Evolutionary conservation across 352 stramenopile species (phyloP), one percentile per base, ranked within the genome.

Genomic region (Phytopythium kandeliae): DNA sequence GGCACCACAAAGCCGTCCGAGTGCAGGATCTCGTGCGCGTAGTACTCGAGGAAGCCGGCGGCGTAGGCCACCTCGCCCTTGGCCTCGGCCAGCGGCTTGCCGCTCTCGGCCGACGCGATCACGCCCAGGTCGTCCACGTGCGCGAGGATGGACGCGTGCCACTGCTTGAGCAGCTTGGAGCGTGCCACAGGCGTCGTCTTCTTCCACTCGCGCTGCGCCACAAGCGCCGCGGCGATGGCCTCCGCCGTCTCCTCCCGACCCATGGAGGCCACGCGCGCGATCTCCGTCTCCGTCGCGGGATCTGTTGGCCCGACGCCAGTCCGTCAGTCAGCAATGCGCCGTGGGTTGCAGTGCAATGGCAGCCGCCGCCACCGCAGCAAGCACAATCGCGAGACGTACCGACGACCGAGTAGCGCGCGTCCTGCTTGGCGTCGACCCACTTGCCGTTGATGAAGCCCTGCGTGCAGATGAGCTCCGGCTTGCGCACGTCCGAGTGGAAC

Each of bases 31-130:
- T 99, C 96, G 46, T 96, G 95, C 1, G 96, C 93, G 69, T 97
- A 99, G 59, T 92, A 99, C 62, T 99, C 92, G 24, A 99, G 77
- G 61, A 98, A 99, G 40, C 78, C 86, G 6, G 79, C 81, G 16
- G 85, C 96, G 62, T 99, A 99, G 5, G 71, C 70, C 16, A 99
- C 79, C 71, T 99, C 97, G 16, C 89, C 92, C 48, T 84, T 78
- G 21, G 93, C 91, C 69, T 99, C 97, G 2, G 76, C 57, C 17
- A 98, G 65, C 11, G 97, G 96, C 67, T 99, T 99, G 46, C 97
- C 97, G 51, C 87, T 97, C 79, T 99, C 97, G 13, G 95, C 63
- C 22, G 96, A 98, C 63, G 98, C 97, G 45, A 99, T 96, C n/a
- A 79, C 49, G 26, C 78, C 88, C 30, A 97, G 69, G 48, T 97